Evolutionary conservation across 2,329 filamentous ascomycete species (phyloP), one percentile per base, ranked within the genome.

Genomic region (Diaporthe capsici): DNA sequence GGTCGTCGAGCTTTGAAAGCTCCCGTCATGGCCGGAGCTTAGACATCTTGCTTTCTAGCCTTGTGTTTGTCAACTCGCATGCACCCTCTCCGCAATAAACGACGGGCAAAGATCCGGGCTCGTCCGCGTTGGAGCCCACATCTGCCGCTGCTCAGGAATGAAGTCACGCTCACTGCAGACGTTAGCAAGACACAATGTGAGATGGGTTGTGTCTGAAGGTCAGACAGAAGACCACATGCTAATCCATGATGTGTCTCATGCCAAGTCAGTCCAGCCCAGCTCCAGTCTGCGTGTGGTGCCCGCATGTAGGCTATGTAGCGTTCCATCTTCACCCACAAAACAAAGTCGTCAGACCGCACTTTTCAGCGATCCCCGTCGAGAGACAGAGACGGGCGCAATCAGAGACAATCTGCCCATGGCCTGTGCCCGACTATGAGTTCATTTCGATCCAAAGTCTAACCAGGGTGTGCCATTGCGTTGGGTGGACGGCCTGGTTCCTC

Each of bases 381-480:
- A 51, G 63, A 67, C 63, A 67, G 44, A 15, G 44, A 37, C 31
- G 34, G 63, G 51, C 28, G 63, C 63, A 67, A 67, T 67, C 63
- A 67, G 63, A 51, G 65, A 70, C 63, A 67, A 37, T 31, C 42
- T 67, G 44, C 44, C 39, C 25, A 9, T 51, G 63, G 63, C 63
- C 63, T 68, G 67, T 57, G 68, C 39, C 68, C 51, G 51, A 44
- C 39, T 39, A 28, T 60, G 70, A 60, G 70, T 49, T 61, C 70
- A 63, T 71, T 44, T 72, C 71, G 72, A 39, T 70, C 65, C 65
- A 70, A 70, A 70, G 65, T 28, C 47, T 42, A 70, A 70, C 55
- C 67, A 49, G 51, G 37, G 42, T 39, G 55, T 61, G 70, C 70
- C 60, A 39, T 55, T 72, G 22, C 60, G 31, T 63, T 72, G 57